Evolutionary conservation across 371 early-diverging fungal genomes (phyloP), one percentile per base, ranked within the genome.

Genomic region (Saksenaea vasiformis): DNA sequence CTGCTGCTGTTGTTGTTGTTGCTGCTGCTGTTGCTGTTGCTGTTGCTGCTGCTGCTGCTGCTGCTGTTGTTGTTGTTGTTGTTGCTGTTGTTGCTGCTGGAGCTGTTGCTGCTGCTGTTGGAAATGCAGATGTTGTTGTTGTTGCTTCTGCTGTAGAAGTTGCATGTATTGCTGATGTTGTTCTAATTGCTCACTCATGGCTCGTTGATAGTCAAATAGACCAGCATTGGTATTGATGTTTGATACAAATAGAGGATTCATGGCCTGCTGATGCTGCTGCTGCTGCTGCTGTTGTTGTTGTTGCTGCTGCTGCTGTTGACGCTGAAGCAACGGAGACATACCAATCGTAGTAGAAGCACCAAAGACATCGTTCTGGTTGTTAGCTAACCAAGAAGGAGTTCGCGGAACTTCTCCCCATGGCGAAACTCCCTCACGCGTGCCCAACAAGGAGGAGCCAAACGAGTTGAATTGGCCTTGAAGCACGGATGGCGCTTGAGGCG

Each of bases 121-220:
- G 41, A 76, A 75, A 39, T 83, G 83, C 26, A 78, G 64, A 31
- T 80, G 80, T 38, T 85, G 84, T 38, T 85, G 84, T 36, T 84
- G 84, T 22, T 77, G 72, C 37, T 83, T 82, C 71, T 80, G 83
- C 54, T 85, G 85, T 28, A 83, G 39, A 65, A 83, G 63, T 31
- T 83, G 78, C 34, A 78, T 56, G 41, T 79, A 82, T 57, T 82
- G 83, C 44, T 85, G 85, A 44, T 74, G 79, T 43, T 75, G 76
- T 15, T 69, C 65, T 27, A 71, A 44, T 8, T 70, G 70, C 1
- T 74, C 75, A 36, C 68, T 75, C 38, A 73, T 54, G 10, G 66
- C 55, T 9, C 80, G 67, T 26, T 77, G 78, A 59, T 76, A 80
- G 54, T 80, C 77, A 43, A 75, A 73, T 15, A 77, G 54, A 5